Evolutionary conservation across 495 filamentous ascomycete species (phyloP), one percentile per base, ranked within the genome.

Genomic region (Penicillium antarcticum): DNA sequence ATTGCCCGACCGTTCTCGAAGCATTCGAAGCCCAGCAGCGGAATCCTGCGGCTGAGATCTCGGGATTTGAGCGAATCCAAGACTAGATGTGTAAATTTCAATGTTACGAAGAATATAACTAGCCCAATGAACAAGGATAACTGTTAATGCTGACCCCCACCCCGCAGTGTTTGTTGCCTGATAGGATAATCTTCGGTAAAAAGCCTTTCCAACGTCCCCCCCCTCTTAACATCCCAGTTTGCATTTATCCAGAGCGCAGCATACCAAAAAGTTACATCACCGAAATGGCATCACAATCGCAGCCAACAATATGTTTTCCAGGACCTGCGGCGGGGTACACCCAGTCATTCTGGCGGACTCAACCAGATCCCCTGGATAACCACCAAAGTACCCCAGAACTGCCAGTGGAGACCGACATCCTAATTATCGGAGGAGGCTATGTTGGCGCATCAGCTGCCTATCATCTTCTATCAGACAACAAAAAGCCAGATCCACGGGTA

Each of bases 401-500:
- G 11, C 84, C 80, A 14, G 23, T 48, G 0, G 61, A 68, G 7
- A 78, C 73, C 29, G 82, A 88, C 39, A 78, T 79, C 7, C 69
- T 89, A n/a, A 83, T 90, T 21, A 80, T 90, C 33, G 87, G 87
- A 8, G 83, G 81, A 46, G 87, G 87, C 5, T 89, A 88, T 50
- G 82, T 82, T 3, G 87, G 87, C 10, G 75, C 83, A 0, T 73
- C 76, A 1, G 65, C 83, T 5, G 85, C 87, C 3, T 85, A 80
- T 70, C 75, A 82, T 37, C 69, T 89, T 1, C 72, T 86, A 29
- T 52, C 51, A n/a, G 48, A 52, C 19, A 42, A 51, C 9, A 47
- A 56, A 12, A 36, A 56, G 8, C 32, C 38, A 2, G 4, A 53
- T 13, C 67, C 65, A 0, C 49, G 57, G 4, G 62, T 74, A 26